These are phyloP conservation scores for Mycosphaerella sp. DNA, from an alignment of 2,329 filamentous ascomycete species.

Conservation along the genomic window DNA sequence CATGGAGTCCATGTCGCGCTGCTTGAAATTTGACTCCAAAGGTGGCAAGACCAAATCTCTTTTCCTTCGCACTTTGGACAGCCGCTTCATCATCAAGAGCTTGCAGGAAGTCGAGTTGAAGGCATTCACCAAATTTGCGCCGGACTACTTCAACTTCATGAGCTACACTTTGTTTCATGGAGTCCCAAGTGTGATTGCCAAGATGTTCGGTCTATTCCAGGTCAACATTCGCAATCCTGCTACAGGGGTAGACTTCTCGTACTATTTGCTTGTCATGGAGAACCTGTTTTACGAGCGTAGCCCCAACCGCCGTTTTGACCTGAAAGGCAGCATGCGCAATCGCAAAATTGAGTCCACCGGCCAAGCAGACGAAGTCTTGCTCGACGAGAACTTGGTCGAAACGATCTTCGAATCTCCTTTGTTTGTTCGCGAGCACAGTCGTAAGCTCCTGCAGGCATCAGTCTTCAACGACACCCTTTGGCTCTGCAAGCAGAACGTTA, in stretches of 20 bases:
- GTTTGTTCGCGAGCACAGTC: conserved; percentile 91
- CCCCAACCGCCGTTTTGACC: conserved; percentile 74
- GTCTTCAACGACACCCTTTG: conserved; percentile 99
- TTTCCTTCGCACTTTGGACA: conserved; percentile 93
- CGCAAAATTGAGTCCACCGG: conserved; percentile 94
- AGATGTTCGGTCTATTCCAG: conserved; percentile 98
- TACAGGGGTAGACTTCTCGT: conserved; percentile 88
- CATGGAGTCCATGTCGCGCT: conserved; percentile 88
- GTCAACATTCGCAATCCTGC: conserved; percentile 92
- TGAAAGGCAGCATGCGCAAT: conserved; percentile 98
- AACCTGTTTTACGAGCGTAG: conserved; percentile 95
- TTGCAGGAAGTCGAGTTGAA: conserved; percentile 86
- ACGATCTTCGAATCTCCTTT: conserved; percentile 97
- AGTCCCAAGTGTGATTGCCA: conserved; percentile 91
- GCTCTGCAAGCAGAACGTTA: conserved; percentile 88
- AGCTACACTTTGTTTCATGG: conserved; percentile 89
- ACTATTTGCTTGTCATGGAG: conserved; percentile 92
- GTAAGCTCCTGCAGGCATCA: conserved; percentile 82
- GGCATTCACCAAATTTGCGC: conserved; percentile 90
- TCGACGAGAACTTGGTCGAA: conserved; percentile 98
- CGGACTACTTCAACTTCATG: conserved; percentile 97
- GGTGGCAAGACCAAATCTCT: conserved; percentile 97
- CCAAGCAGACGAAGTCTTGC: conserved; percentile 88
- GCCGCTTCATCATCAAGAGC: conserved; percentile 87
- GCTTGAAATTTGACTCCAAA: conserved; percentile 96